Base-by-base conservation (phyloP, 2,329 filamentous ascomycete genomes). In the Diaporthe helianthi region DNA sequence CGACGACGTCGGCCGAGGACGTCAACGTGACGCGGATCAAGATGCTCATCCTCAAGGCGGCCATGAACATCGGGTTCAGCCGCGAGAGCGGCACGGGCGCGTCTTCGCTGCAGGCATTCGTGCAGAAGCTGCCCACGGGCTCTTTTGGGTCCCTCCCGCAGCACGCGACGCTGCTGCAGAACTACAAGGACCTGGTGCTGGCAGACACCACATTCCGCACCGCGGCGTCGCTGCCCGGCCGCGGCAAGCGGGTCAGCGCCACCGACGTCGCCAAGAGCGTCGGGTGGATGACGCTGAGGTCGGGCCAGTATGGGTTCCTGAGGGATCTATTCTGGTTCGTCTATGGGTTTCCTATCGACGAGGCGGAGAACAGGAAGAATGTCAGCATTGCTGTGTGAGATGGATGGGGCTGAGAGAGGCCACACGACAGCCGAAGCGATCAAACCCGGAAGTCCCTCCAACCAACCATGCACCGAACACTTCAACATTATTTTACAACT, bases 241-340 rank as follows among this genome's bases (percentile, higher is more conserved):
- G 79, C 70, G 90, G 83, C 68, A 92, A 84, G 73, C 84, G 87
- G 12, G 85, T 92, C 7, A 85, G 84, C 4, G 92, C 93, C 0
- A 80, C 84, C n/a, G 94, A 98, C 74, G 88, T 97, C 72, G 92
- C 92, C 44, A 91, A 90, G 78, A 93, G 92, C 61, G 91, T 97
- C 8, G 84, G 87, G 65, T 91, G 90, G 83, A 92, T 97, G 87
- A 87, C 87, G 65, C 84, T 88, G 68, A 89, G 88, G 46, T 85
- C 86, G 33, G 86, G 88, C 68, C 54, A 94, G 74, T 96, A 96
- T 79, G 83, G 83, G 10, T 98, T 95, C 85, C 82, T 98, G 72
- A 85, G 89, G 61, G 94, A 97, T 75, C 83, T 98, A 17, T 98
- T 93, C 81, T 87, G 88, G 65, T 85, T 95, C 49, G 93, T 97